Evolutionary conservation across 106 monocot genomes (phyloP).

Genomic region (Allium fistulosum): DNA sequence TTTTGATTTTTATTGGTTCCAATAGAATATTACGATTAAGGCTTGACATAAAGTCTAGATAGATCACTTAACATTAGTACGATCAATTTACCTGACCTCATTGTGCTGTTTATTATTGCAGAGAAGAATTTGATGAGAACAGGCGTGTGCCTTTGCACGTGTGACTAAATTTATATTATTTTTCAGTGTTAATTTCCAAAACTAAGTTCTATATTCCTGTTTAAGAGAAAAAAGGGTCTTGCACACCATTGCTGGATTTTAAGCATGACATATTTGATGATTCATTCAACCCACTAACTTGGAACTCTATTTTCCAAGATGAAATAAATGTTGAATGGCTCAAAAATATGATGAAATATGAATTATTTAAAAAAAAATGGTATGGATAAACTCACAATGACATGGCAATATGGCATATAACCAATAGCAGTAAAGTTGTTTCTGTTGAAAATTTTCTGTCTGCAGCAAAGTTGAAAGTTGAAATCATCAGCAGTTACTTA

Average conservation of each 20-base stretch:
- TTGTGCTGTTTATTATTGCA: not conserved
- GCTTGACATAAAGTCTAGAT: constrained; percentile 1
- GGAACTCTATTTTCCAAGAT: not conserved
- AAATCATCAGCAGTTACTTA: not conserved
- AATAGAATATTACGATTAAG: not conserved
- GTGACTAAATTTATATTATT: not conserved
- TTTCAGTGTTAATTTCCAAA: not conserved
- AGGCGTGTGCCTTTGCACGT: constrained; percentile 2
- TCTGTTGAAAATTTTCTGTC: too few relatives aligned
- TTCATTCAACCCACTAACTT: not conserved
- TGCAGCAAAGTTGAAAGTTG: not conserved
- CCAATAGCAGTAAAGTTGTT: too few relatives aligned
- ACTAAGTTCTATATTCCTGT: not conserved
- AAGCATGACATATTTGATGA: not conserved
- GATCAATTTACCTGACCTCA: not conserved
- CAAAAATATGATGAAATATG: too few relatives aligned
- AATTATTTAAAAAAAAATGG: too few relatives aligned
- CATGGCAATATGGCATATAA: too few relatives aligned
- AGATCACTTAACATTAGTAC: not conserved
- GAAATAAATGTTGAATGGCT: not conserved
- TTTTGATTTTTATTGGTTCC: not conserved
- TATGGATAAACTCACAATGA: too few relatives aligned
- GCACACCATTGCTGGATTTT: not conserved
- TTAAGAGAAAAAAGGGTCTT: not conserved
- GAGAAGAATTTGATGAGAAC: constrained; percentile 3